Conservation (phyloP, 2,329 filamentous ascomycete genomes). For the Trichoderma atrobrunneum region DNA sequence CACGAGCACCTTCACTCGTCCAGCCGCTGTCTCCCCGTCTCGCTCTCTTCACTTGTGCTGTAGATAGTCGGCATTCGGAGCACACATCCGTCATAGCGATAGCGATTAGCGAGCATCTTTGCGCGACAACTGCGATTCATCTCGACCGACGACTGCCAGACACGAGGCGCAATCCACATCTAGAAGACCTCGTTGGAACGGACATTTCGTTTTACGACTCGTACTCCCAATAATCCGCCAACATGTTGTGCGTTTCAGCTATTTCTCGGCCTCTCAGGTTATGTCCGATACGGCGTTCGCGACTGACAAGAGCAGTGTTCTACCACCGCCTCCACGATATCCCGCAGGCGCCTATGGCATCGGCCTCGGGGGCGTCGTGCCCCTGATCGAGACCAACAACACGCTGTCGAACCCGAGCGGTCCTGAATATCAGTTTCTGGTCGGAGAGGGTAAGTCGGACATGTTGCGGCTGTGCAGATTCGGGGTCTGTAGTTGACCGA, state of each 20-base stretch:
- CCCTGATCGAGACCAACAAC: slow-evolving; percentile 93
- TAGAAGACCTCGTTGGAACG: neutral
- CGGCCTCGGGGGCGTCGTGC: slow-evolving; percentile 63
- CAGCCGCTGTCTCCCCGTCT: neutral
- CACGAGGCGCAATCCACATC: neutral
- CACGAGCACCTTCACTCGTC: neutral
- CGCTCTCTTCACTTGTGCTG: neutral
- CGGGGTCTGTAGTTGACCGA: slow-evolving; percentile 17
- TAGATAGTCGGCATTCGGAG: neutral
- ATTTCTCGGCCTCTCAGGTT: neutral
- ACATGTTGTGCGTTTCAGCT: slow-evolving; percentile 30
- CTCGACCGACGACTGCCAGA: neutral
- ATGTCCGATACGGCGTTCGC: slow-evolving; percentile 10
- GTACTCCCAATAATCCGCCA: neutral
- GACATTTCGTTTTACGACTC: neutral
- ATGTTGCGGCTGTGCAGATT: neutral
- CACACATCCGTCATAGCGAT: neutral
- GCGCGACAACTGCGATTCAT: slow-evolving; percentile 1
- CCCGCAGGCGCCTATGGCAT: slow-evolving; percentile 70
- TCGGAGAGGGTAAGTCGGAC: slow-evolving; percentile 73
- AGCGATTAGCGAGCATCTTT: slow-evolving; percentile 10
- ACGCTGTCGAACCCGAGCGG: slow-evolving; percentile 75
- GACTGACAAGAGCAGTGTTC: slow-evolving; percentile 54
- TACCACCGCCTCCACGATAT: slow-evolving; percentile 85
- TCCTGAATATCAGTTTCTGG: slow-evolving; percentile 83